Evolutionary conservation across 768 basidiomycete genomes (phyloP), one percentile per base, ranked within the genome.

Genomic region (Lentinula guzmanii): DNA sequence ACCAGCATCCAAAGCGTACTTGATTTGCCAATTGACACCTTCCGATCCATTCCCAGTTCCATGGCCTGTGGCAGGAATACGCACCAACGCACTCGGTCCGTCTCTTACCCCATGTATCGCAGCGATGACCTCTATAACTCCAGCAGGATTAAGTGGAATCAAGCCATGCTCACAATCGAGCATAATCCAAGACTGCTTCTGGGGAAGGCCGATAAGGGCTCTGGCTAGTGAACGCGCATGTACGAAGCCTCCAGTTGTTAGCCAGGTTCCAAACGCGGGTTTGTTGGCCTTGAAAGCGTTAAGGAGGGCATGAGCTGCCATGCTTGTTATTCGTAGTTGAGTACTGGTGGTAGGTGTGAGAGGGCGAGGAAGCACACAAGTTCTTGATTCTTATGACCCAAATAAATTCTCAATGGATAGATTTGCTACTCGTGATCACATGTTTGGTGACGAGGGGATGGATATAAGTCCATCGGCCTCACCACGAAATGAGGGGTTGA

Each of bases 81-180:
- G 72, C 5, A 89, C 82, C 42, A 89, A 65, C 9, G 81, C 74
- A 65, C 82, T 87, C 0, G 84, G 83, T 1, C 79, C 79, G 34
- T 66, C 64, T 2, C 75, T 74, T 0, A 83, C 72, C 8, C 78
- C 78, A 1, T 82, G 73, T 42, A 89, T 82, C 0, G 83, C 84
- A 52, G 79, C 73, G 46, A 85, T 73, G 52, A 75, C 78, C 66
- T 87, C 86, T 1, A 82, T 79, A 2, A 81, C 83, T 4, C 81
- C 82, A 21, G 21, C n/a, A 0, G 84, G 83, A 13, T 80, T 76
- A 45, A 87, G 70, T 3, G 84, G 74, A 0, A 82, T 76, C 37
- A 86, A 71, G 1, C 87, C 86, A 66, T 88, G 87, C 70, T 89
- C 87, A 67, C 86, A 86, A 68, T 89, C 87, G 64, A 90, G 73